These are phyloP conservation scores for Microcyclospora pomicola DNA, from an alignment of 2,329 filamentous ascomycete species.

Conservation along the genomic window DNA sequence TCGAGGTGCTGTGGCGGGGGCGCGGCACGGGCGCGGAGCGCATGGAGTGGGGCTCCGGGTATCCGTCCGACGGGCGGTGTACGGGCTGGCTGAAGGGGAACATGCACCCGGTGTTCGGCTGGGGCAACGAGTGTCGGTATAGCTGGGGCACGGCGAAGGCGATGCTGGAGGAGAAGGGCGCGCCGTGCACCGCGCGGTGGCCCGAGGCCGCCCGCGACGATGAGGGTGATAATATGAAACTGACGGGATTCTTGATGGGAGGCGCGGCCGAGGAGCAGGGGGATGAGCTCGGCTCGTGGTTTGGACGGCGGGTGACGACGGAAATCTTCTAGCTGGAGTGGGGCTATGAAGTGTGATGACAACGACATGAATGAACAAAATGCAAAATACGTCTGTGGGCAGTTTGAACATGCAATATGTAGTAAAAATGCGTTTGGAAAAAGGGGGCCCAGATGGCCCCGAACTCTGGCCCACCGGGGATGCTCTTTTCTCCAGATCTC, in stretches of 20 bases:
- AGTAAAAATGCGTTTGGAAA: too few relatives aligned
- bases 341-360: too few relatives aligned
- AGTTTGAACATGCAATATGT: too few relatives aligned
- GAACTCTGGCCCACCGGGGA: too few relatives aligned
- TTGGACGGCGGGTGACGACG: conserved; percentile 55
- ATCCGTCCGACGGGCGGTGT: conserved; percentile 76
- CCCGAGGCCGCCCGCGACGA: conserved; percentile 50
- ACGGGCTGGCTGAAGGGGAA: conserved; percentile 68
- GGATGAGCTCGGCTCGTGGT: conserved; percentile 68
- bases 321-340: conserved; percentile 47
- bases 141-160: conserved; percentile 95
- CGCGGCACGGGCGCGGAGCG: conserved; percentile 32
- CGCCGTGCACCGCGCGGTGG: conserved; percentile 65
- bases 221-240: conserved; percentile 46
- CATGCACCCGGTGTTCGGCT: conserved; percentile 89
- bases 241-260: conserved; percentile 63
- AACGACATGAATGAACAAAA: too few relatives aligned
- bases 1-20: conserved; percentile 56
- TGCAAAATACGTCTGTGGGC: too few relatives aligned
- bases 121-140: conserved; percentile 84
- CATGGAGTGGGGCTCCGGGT: conserved; percentile 70
- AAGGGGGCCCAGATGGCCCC: too few relatives aligned
- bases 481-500: too few relatives aligned
- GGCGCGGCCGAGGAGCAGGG: conserved; percentile 32
- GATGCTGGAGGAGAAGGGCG: conserved; percentile 65